phyloP scores from a whole-genome alignment of 345 rosid genomes.

The Xanthoceras sorbifolium region DNA sequence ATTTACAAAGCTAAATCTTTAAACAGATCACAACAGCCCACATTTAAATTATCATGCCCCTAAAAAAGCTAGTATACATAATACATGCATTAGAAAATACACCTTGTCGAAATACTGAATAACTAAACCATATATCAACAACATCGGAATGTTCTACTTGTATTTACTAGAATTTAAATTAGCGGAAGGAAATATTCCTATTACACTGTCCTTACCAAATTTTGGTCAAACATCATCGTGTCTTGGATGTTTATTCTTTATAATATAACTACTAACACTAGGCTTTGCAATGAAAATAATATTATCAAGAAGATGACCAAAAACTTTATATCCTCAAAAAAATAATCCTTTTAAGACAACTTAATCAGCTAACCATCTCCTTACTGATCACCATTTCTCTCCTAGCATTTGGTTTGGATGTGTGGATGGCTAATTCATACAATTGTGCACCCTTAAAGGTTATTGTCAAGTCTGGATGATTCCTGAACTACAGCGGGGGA shows the following conservation, averaged over 20 bases:
- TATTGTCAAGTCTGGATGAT: conserved; percentile 3
- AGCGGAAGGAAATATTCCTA: background rate
- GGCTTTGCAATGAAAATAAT: background rate
- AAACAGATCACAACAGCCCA: too few species aligned
- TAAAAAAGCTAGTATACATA: background rate
- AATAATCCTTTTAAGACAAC: background rate
- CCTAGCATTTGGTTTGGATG: background rate
- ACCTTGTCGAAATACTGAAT: background rate
- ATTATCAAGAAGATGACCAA: background rate
- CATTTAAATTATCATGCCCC: too few species aligned
- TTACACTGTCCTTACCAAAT: background rate
- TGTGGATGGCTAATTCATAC: background rate
- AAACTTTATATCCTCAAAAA: background rate
- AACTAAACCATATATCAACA: background rate
- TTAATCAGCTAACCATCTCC: background rate
- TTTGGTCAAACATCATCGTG: background rate
- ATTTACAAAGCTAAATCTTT: background rate
- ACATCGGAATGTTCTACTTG: background rate
- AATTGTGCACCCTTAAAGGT: background rate
- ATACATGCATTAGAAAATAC: background rate
- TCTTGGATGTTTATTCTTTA: background rate
- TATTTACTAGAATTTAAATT: background rate
- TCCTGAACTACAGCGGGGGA: background rate
- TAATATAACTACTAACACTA: too few species aligned
- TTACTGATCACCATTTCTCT: background rate